Evolutionary conservation across 225 moss, liverwort and hornwort species (phyloP), one percentile per base, ranked within the genome.

Genomic region (Marchantia paleacea): DNA sequence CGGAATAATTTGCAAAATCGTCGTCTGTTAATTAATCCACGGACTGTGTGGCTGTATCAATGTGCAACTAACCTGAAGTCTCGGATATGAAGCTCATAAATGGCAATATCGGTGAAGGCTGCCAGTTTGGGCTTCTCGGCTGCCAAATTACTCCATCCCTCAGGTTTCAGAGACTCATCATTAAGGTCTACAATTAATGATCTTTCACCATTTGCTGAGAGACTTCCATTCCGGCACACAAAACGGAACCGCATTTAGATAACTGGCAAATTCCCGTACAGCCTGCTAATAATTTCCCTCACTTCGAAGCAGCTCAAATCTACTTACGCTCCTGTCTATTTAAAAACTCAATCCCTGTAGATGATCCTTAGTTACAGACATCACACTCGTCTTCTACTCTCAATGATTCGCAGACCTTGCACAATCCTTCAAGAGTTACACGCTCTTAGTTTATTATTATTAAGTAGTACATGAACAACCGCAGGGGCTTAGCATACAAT

Each of bases 71-170:
- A 93, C 93, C 93, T 97, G 87, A 97, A 97, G 84, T 97, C 97
- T 85, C 97, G 89, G 28, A 97, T 89, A 73, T 97, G 97, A 62
- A 97, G 89, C 87, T 97, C 97, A 85, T 97, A 97, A 63, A 97
- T 90, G 67, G 94, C 89, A 20, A 94, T 97, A 82, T 97, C 97
- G 55, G 86, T 95, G 81, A 97, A 94, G 60, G 90, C 82, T 78
- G 81, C 82, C 69, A 97, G 84, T 22, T 62, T 14, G 19, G 93
- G 93, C 84, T 97, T 97, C 75, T 91, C 83, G 61, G 70, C 73
- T 73, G 87, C 89, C 79, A 97, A 85, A 14, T 78, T 84, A 68
- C 74, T 63, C 97, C 97, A 97, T 62, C 93, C 93, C 87, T 89
- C 89, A 53, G 94, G 97, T 78, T 90, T 86, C 61, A 94, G 80